Evolutionary conservation across 73 alveolate genomes (phyloP).

Genomic region (Tetrahymena malaccensis): DNA sequence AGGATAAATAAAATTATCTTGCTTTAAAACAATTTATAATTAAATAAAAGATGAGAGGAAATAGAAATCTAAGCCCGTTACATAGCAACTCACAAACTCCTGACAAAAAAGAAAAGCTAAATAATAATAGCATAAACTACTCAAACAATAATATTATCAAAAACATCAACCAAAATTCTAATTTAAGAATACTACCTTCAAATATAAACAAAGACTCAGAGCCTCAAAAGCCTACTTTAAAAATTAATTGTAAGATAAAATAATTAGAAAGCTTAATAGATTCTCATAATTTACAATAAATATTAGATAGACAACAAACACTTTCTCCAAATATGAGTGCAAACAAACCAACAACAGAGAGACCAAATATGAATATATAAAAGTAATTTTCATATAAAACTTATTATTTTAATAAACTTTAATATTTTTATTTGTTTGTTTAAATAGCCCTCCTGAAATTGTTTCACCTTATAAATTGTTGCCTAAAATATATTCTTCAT

Average conservation of each 20-base stretch:
- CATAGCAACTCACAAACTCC: not conserved
- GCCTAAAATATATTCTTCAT: not conserved
- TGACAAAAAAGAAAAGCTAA: not conserved
- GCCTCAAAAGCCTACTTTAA: not conserved
- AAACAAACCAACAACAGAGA: not conserved
- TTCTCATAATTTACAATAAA: not conserved
- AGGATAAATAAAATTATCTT: not conserved
- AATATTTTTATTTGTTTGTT: not conserved
- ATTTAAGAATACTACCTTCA: not conserved
- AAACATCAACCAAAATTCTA: not conserved
- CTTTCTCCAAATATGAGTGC: not conserved
- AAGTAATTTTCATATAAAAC: not conserved
- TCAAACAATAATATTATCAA: not conserved
- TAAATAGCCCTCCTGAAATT: not conserved
- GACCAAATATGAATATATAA: not conserved
- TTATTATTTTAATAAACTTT: not conserved
- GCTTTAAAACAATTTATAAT: not conserved
- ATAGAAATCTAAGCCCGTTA: not conserved
- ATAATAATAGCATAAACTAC: not conserved
- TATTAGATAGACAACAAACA: not conserved
- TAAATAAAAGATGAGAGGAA: not conserved
- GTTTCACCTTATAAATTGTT: not conserved
- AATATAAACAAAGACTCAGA: not conserved
- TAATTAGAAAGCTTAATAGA: not conserved
- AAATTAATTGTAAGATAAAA: not conserved